phyloP scores from a whole-genome alignment of 1,284 basidiomycete species.

The Trametes hirsuta region DNA sequence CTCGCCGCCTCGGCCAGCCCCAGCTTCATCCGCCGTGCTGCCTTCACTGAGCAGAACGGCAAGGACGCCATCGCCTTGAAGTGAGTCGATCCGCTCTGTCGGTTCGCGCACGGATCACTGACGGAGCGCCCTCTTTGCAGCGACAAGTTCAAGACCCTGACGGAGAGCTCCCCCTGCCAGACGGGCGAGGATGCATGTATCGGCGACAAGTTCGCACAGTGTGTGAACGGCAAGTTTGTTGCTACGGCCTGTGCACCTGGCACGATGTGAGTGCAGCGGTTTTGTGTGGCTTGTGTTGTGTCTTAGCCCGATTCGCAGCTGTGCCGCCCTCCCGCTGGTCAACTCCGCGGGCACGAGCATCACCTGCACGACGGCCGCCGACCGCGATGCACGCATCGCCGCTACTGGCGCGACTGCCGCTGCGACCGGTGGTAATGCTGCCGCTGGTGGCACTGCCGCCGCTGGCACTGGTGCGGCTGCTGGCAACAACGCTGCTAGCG shows the following conservation, averaged over 20 bases:
- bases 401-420: conserved; percentile 49
- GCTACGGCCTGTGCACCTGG: conserved; percentile 44
- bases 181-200: conserved; percentile 44
- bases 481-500: not conserved
- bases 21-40: conserved; percentile 37
- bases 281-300: not conserved
- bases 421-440: not conserved
- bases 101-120: not conserved
- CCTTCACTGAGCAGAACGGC: conserved; percentile 51
- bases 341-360: conserved; percentile 58
- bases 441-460: not conserved
- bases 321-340: conserved; percentile 63
- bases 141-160: conserved; percentile 48
- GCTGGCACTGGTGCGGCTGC: conserved; percentile 10
- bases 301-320: conserved; percentile 29
- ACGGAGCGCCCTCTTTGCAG: conserved; percentile 34
- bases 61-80: conserved; percentile 57
- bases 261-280: conserved; percentile 23
- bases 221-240: conserved; percentile 48
- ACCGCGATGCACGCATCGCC: conserved; percentile 53
- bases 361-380: conserved; percentile 54
- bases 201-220: conserved; percentile 41
- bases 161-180: conserved; percentile 42
- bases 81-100: conserved; percentile 37
- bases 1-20: conserved; percentile 45